Evolutionary conservation across 441 rosid genomes (phyloP).

Genomic region (Brassica hybrid): DNA sequence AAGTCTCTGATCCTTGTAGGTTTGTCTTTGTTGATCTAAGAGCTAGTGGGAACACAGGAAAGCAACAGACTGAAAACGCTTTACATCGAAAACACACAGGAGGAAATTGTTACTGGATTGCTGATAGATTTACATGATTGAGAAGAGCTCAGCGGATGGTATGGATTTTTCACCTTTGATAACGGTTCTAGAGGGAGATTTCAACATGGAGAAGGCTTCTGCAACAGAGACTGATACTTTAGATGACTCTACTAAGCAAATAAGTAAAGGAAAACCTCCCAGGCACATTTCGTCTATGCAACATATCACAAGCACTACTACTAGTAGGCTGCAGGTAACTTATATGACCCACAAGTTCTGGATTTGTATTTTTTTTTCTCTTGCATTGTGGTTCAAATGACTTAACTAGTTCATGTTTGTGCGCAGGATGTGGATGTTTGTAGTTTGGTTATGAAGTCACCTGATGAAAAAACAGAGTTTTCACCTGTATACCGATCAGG

Average conservation of each 20-base stretch:
- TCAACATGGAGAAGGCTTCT: slow-evolving; percentile 47
- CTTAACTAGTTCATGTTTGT: slow-evolving; percentile 35
- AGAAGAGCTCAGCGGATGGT: slow-evolving; percentile 49
- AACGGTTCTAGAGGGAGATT: slow-evolving; percentile 58
- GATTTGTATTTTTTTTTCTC: neutral
- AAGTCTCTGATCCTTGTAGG: slow-evolving; percentile 24
- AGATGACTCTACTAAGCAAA: slow-evolving; percentile 59
- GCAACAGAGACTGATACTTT: slow-evolving; percentile 48
- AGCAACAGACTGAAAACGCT: slow-evolving; percentile 7
- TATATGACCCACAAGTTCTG: neutral
- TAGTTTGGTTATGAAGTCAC: slow-evolving; percentile 51
- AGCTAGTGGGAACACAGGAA: slow-evolving; percentile 31
- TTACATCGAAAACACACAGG: neutral
- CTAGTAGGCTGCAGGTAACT: slow-evolving; percentile 52
- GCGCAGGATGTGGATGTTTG: slow-evolving; percentile 74
- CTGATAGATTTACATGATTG: slow-evolving; percentile 60
- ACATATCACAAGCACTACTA: slow-evolving; percentile 53
- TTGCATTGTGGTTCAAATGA: neutral
- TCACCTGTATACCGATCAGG: slow-evolving; percentile 78
- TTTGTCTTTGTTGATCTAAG: slow-evolving; percentile 19
- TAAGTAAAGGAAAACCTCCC: slow-evolving; percentile 77
- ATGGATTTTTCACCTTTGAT: slow-evolving; percentile 69
- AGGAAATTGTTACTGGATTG: slow-evolving; percentile 23
- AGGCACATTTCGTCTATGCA: slow-evolving; percentile 60
- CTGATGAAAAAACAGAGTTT: slow-evolving; percentile 64